Base-by-base conservation (phyloP, 345 rosid genomes). In the Eucalyptus globulus region DNA sequence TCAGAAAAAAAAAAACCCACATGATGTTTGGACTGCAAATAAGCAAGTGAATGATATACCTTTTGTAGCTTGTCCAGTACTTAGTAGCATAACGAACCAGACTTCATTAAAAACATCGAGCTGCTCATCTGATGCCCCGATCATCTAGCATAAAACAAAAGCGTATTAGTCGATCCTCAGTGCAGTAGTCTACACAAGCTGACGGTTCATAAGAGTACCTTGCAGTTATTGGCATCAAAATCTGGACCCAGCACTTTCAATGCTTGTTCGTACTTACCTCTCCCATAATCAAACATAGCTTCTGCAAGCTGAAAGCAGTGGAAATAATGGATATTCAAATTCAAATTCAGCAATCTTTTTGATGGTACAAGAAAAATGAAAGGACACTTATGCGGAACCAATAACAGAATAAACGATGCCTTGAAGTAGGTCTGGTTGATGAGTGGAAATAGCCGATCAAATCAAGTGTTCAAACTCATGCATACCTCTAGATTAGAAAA, bases 121-220 rank as follows among this genome's bases (percentile, higher is more conserved):
- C 87, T 96, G 99, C 92, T 96, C 99, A 90, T 95, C 97, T 14
- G 99, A 97, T 90, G 99, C 99, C 72, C 97, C 98, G 6, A 96
- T 92, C 51, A 93, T 93, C 99, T 97, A 89, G 56, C 88, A 90
- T 31, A 80, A 29, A 80, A 14, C 29, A 44, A 86, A 85, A 29
- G 47, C 37, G 51, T 50, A 80, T 37, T 26, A 54, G 62, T 65
- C 72, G 24, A 26, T 24, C 22, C 22, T 69, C 21, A 54, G 53
- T 69, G 22, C 40, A 44, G 40, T 45, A 86, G 37, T 34, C 76
- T 24, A 40, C 50, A 15, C 31, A 24, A 86, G 86, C 29, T 49
- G 50, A n/a, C 26, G 14, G 80, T 44, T 31, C 34, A 22, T 37
- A 22, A 54, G 49, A 37, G 81, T 93, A 97, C 99, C 99, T 96